These are phyloP conservation scores for Aspergillus leporis DNA, from an alignment of 495 filamentous ascomycete species.

Conservation along the genomic window DNA sequence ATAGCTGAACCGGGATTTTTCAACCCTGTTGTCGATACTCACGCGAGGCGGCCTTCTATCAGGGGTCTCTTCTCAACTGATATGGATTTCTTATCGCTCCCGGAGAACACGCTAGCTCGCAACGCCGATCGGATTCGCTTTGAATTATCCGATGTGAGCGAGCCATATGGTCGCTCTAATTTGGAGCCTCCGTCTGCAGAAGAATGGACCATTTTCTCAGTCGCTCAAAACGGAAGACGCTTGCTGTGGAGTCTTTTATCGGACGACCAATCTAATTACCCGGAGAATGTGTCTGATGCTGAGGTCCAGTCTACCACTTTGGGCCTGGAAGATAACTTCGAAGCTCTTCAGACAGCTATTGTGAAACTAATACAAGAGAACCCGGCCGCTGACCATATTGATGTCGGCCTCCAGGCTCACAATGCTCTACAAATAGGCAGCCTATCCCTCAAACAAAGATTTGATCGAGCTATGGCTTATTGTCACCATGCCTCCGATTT, in stretches of 20 bases:
- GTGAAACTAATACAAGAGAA: slow-evolving; percentile 79
- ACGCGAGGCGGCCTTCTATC: slow-evolving; percentile 19
- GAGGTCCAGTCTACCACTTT: slow-evolving; percentile 63
- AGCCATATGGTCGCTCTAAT: slow-evolving; percentile 32
- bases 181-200: slow-evolving; percentile 44
- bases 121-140: slow-evolving; percentile 47
- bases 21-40: slow-evolving; percentile 22
- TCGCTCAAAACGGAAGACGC: slow-evolving; percentile 67
- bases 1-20: slow-evolving; percentile 32
- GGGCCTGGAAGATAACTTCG: slow-evolving; percentile 77
- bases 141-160: slow-evolving; percentile 42
- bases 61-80: slow-evolving; percentile 33
- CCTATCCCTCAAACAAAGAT: slow-evolving; percentile 38
- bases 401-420: slow-evolving; percentile 15
- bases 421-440: not conserved
- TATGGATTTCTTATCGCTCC: slow-evolving; percentile 25
- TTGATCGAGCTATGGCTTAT: slow-evolving; percentile 40
- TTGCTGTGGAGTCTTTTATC: slow-evolving; percentile 68
- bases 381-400: slow-evolving; percentile 51
- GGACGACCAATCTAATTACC: slow-evolving; percentile 17
- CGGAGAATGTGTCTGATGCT: slow-evolving; percentile 39
- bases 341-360: slow-evolving; percentile 79
- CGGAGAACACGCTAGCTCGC: slow-evolving; percentile 28
- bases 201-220: slow-evolving; percentile 64
- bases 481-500: slow-evolving; percentile 45